Base-by-base conservation (phyloP, 768 basidiomycete genomes). In the Boletus subparvulus region DNA sequence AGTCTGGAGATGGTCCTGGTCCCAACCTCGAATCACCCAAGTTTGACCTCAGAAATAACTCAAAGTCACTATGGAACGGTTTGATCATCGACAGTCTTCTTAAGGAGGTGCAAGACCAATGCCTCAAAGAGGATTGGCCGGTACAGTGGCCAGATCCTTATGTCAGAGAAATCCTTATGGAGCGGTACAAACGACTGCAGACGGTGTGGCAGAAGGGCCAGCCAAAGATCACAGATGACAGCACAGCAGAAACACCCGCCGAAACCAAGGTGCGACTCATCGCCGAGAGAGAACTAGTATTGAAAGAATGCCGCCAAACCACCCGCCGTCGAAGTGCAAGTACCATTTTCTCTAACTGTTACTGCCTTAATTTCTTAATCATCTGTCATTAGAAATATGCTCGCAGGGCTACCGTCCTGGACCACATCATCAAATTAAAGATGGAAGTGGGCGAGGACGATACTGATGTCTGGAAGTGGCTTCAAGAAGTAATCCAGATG, bases 401-500 rank as follows among this genome's bases (percentile, higher is more conserved):
- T 30, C 3, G 11, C 7, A 45, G 44, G 17, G 17, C 28, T 11
- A 14, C 28, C 4, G 10, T 45, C 17, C 44, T 45, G 6, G 11
- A 45, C 17, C 44, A 45, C 17, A 45, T 45, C 10, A 8, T 45
- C 28, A 16, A 50, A 32, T 11, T 41, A 3, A 50, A 50, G 28
- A 21, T 2, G 1, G 40, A 50, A 21, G 28, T 0, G 6, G 7
- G 7, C 8, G 13, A 41, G 2, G 12, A 41, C 28, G 13, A 50
- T 41, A 6, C 16, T 8, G 11, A 49, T 24, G 35, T 36, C 41
- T 62, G 58, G 52, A n/a, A 35, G 3, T 62, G 58, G 61, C 44
- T 62, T 4, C 32, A 56, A 4, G 6, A 9, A 1, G 26, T 59
- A 4, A 9, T 62, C n/a, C 5, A 39, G n/a, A n/a, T 8, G 3